phyloP scores from a whole-genome alignment of 2,329 filamentous ascomycete species.

The Xylariaceae sp. region DNA sequence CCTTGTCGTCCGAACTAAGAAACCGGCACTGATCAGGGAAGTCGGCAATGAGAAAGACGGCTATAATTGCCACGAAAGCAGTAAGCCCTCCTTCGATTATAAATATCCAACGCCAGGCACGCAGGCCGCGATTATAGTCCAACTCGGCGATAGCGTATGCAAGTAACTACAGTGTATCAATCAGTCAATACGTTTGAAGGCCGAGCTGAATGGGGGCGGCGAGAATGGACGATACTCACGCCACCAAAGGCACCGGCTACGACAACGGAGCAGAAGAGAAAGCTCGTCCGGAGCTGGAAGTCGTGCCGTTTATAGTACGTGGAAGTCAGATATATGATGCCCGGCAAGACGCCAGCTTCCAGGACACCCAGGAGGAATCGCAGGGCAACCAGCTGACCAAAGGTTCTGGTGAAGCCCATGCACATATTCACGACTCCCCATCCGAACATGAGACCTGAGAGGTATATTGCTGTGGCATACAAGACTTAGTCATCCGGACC shows the following conservation, averaged over 20 bases:
- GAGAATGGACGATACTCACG: slow-evolving; percentile 17
- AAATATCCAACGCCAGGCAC: slow-evolving; percentile 45
- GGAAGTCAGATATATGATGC: slow-evolving; percentile 41
- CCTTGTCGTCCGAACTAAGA: slow-evolving; percentile 37
- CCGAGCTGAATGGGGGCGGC: not conserved
- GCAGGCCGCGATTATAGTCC: slow-evolving; percentile 36
- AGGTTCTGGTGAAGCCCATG: slow-evolving; percentile 40
- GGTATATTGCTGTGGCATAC: slow-evolving; percentile 21
- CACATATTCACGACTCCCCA: slow-evolving; percentile 44
- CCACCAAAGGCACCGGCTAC: slow-evolving; percentile 40
- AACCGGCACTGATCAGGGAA: slow-evolving; percentile 44
- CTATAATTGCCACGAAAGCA: slow-evolving; percentile 27
- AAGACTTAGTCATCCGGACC: not conserved
- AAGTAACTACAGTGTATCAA: slow-evolving; percentile 31
- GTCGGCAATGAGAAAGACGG: slow-evolving; percentile 43
- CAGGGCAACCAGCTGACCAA: slow-evolving; percentile 35
- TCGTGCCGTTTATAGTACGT: slow-evolving; percentile 47
- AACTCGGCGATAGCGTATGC: slow-evolving; percentile 44
- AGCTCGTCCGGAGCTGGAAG: slow-evolving; percentile 41
- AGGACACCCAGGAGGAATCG: slow-evolving; percentile 41
- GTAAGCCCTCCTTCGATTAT: slow-evolving; percentile 38
- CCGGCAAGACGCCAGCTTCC: slow-evolving; percentile 43
- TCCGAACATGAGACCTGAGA: slow-evolving; percentile 35
- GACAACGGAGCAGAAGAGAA: slow-evolving; percentile 39
- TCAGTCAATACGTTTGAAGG: not conserved